Conservation (phyloP, 192 early-diverging fungal genomes). For the Pecoramyces ruminantium region DNA sequence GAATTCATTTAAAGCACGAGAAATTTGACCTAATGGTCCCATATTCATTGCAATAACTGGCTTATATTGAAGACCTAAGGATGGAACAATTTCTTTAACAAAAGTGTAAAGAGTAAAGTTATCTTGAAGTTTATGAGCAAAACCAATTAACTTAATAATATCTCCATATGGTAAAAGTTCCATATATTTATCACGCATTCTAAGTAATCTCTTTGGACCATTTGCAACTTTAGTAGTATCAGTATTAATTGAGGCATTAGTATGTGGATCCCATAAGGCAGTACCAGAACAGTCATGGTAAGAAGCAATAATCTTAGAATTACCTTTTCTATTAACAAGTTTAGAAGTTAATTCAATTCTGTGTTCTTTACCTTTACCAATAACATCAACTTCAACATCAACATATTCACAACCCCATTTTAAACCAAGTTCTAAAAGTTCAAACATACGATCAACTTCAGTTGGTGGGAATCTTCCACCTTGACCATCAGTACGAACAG, state of each 20-base stretch:
- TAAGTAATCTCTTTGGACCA: neutral
- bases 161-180: constrained; percentile 39
- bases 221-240: neutral
- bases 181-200: constrained; percentile 1
- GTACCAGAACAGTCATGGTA: neutral
- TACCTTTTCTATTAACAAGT: constrained; percentile 35
- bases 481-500: constrained; percentile 74
- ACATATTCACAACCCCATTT: constrained; percentile 88
- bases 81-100: constrained; percentile 18
- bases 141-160: constrained; percentile 84
- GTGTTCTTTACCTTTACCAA: constrained; percentile 2
- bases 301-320: constrained; percentile 58
- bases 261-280: neutral
- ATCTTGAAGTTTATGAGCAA: constrained; percentile 53
- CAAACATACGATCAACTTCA: constrained; percentile 36
- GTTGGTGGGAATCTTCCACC: constrained; percentile 65
- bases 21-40: constrained; percentile 75
- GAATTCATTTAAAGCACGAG: constrained; percentile 73
- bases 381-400: constrained; percentile 58
- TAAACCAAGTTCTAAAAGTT: constrained; percentile 45
- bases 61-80: constrained; percentile 9
- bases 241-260: neutral
- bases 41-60: constrained; percentile 91
- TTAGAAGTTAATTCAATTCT: constrained; percentile 4
- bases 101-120: constrained; percentile 70